A percentile compares a stretch with the other conserved stretches of the same genome.
Conservation (phyloP, 2,329 filamentous ascomycete genomes). For the Blastomyces silverae region DNA sequence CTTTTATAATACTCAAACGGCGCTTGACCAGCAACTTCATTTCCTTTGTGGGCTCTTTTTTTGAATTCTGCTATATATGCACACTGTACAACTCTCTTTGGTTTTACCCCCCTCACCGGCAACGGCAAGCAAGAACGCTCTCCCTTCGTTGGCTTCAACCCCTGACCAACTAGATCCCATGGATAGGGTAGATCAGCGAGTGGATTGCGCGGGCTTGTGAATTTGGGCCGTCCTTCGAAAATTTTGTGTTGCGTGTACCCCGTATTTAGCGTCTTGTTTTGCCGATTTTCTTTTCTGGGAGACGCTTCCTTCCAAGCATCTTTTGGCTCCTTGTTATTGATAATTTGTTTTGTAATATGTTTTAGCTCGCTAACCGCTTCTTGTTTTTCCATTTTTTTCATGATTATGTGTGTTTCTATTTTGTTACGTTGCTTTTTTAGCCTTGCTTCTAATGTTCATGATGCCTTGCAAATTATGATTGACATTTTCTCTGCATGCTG, state of each 20-base stretch:
- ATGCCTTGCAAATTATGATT: neutral
- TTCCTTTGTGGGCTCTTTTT: neutral
- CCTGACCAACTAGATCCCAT: no score
- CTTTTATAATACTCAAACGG: neutral
- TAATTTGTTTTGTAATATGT: conserved; percentile 13
- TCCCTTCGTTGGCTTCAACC: neutral
- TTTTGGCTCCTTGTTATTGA: neutral
- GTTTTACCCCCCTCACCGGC: neutral
- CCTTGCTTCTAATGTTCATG: conserved; percentile 6
- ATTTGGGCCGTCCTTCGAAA: neutral
- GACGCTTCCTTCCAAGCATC: neutral
- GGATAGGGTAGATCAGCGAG: neutral
- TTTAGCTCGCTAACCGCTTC: conserved; percentile 2
- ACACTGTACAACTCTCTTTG: conserved; percentile 6
- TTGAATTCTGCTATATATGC: conserved; percentile 2
- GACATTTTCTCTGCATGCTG: neutral
- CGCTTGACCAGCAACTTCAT: conserved; percentile 9
- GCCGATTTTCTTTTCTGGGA: neutral
- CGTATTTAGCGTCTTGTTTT: neutral
- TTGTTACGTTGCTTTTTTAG: no score
- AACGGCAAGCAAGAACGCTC: neutral
- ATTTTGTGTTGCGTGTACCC: neutral
- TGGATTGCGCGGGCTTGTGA: neutral
- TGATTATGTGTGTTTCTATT: neutral
- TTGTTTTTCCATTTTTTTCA: neutral